Evolutionary conservation across 2,329 filamentous ascomycete species (phyloP), one percentile per base, ranked within the genome.

Genomic region (Elsinoe necatrix): DNA sequence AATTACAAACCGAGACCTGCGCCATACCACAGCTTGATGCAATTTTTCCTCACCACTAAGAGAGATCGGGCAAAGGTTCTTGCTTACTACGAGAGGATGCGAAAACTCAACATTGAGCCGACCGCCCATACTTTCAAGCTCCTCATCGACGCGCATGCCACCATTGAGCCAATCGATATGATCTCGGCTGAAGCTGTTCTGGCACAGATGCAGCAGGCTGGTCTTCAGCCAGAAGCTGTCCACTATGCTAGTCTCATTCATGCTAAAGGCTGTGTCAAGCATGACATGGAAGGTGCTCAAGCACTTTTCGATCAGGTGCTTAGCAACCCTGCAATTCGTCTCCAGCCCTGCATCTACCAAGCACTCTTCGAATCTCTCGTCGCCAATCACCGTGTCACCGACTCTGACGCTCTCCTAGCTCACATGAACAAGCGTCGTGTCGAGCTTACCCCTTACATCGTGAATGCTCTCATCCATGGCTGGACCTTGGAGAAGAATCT

Each of bases 1-100:
- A 98, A 98, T 77, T 98, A 98, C 81, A 97, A 96, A 78, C 89
- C 93, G 39, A 86, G 93, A 8, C 91, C 93, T 23, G 93, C 93
- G 21, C 93, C 93, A 0, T 98, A 98, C 79, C 96, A 98, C 78
- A 95, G 89, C 73, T 87, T 98, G 84, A 98, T 98, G 83, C 93
- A 98, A 70, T 97, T 95, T 76, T 98, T 97, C 81, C 78, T 97
- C 63, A 95, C 89, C 57, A 97, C 92, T 56, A 97, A 97, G 81
- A 89, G 90, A 55, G 92, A 98, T 71, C 92, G 93, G 74, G 76
- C 79, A 71, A 97, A 97, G 82, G 92, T 96, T 4, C 79, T 98
- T 21, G 80, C 85, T 29, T 98, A 97, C 78, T 97, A 95, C 69
- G 86, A 95, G 72, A 88, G 92, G 61, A 97, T 98, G 93, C 83